Base-by-base conservation (phyloP, 2,329 filamentous ascomycete genomes). In the Karstenula rhodostoma region DNA sequence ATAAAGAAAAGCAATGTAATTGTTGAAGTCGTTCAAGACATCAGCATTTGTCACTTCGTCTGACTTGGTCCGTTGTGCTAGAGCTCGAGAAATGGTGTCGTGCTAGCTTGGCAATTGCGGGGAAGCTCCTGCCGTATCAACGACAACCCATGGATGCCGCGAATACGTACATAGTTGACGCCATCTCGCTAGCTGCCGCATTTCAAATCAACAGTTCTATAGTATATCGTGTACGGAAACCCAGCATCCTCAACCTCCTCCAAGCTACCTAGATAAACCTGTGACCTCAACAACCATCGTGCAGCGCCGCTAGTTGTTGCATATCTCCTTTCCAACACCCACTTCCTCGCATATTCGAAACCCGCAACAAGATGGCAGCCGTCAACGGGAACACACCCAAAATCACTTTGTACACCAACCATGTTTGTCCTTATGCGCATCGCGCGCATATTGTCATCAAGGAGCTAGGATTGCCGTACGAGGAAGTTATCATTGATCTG, bases 401-500 rank as follows among this genome's bases (percentile, higher is more conserved):
- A 66, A 87, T 91, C 74, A 88, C 81, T 33, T 81, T 92, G 44
- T 93, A 93, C 79, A 92, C 90, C 51, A 90, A 88, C 80, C 88
- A 87, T 67, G 54, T 67, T 52, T 93, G 90, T 74, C 90, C 90
- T 23, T 93, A 86, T 76, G 91, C 90, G 17, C 91, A 94, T 73
- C 89, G 92, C 37, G 90, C 87, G 0, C 89, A 93, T 68, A 92
- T 93, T 60, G 85, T 85, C 6, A 83, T 93, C 27, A 83, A 85
- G 32, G 90, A 93, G 72, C 84, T 90, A 13, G 83, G 83, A 12
- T 72, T 93, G 32, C 81, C 86, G 0, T 91, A 87, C 69, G 87
- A 91, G 59, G 88, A 92, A 66, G 87, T 91, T 61, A 86, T 87
- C 59, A 90, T 96, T 68, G 90, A 94, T 74, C 83, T 95, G 49